Percentiles rank a stretch among this genome's conserved stretches.
Conservation (phyloP, 306 rosid genomes). For the Quercus glauca region DNA sequence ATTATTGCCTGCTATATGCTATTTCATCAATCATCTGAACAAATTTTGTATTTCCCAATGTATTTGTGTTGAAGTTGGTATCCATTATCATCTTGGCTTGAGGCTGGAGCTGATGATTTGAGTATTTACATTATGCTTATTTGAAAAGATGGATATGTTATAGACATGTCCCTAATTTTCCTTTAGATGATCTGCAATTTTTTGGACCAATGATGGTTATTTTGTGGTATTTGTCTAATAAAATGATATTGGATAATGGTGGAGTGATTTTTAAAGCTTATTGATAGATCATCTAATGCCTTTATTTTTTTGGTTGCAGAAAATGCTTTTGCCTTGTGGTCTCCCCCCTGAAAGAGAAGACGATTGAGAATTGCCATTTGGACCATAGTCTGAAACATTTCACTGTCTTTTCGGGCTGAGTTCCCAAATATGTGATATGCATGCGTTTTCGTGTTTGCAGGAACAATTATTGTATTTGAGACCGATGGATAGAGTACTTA, state of each 20-base stretch:
- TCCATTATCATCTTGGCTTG: background rate
- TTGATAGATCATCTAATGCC: background rate
- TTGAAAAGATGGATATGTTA: background rate
- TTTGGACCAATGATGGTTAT: background rate
- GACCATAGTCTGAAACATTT: constrained; percentile 1
- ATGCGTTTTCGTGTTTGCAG: background rate
- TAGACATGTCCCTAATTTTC: background rate
- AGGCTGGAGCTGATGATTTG: background rate
- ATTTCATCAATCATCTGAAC: background rate
- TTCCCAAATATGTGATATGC: background rate
- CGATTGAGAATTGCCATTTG: constrained; percentile 40
- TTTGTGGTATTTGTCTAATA: background rate
- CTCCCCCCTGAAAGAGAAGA: constrained; percentile 93
- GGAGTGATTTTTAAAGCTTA: background rate
- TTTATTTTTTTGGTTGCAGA: constrained; percentile 38
- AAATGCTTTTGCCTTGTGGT: constrained; percentile 96
- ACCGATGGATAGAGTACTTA: background rate
- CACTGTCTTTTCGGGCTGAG: background rate
- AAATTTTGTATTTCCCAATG: background rate
- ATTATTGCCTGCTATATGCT: background rate
- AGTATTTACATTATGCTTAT: background rate
- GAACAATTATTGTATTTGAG: background rate
- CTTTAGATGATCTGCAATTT: background rate
- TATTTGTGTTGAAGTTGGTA: background rate
- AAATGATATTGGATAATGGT: background rate